Conservation (phyloP, 768 basidiomycete species). For the Tephrocybe sp. region DNA sequence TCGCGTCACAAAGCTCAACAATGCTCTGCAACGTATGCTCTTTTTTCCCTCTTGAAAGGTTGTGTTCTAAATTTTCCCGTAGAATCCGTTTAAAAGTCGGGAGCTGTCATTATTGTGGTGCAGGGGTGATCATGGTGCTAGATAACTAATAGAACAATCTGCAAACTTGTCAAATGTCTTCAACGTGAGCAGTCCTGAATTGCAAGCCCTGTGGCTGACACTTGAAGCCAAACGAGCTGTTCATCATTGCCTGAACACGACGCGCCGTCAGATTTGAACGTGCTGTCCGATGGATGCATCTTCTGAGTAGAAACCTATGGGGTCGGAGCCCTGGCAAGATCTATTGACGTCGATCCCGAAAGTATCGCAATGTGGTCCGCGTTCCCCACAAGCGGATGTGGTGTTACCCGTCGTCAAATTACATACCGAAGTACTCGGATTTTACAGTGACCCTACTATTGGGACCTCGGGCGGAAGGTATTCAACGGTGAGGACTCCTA, state of each 20-base stretch:
- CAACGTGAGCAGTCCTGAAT: not conserved
- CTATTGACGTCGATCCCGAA: not conserved
- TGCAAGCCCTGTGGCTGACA: not conserved
- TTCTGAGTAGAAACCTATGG: not conserved
- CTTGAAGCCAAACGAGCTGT: not conserved
- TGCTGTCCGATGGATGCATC: no score
- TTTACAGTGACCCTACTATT: not conserved
- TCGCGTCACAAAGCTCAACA: slow-evolving; percentile 94
- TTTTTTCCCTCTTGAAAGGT: slow-evolving; percentile 10
- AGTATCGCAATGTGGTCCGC: not conserved
- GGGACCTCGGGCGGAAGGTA: not conserved
- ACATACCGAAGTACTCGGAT: not conserved
- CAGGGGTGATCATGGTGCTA: slow-evolving; percentile 7
- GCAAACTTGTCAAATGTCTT: not conserved
- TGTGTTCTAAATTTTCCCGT: not conserved
- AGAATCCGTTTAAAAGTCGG: slow-evolving; percentile 42
- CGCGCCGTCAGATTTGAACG: not conserved
- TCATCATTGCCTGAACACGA: not conserved
- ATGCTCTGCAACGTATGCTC: slow-evolving; percentile 75
- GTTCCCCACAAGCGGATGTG: not conserved
- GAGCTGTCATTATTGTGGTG: slow-evolving; percentile 4
- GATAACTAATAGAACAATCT: slow-evolving; percentile 19
- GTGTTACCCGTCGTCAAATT: not conserved
- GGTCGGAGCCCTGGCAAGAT: not conserved
- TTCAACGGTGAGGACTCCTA: not conserved